Conservation (phyloP, 257 asterid genomes). For the Solanum lycopersicoides region DNA sequence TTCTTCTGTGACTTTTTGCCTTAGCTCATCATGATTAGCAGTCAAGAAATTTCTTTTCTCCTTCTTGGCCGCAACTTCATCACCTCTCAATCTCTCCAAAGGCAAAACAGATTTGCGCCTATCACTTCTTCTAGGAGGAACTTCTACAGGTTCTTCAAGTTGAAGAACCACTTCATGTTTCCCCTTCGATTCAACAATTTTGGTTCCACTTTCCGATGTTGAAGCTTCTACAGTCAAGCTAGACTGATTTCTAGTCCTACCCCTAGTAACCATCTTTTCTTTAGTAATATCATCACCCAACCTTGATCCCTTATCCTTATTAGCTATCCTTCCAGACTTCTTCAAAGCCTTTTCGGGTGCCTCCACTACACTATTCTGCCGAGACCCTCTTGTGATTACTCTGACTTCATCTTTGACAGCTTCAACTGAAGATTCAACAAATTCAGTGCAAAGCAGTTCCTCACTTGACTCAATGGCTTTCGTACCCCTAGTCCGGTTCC, state of each 20-base stretch:
- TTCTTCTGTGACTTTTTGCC: background rate
- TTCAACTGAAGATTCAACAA: conserved; percentile 3
- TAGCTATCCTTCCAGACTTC: conserved; percentile 4
- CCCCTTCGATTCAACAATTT: background rate
- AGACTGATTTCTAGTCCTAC: background rate
- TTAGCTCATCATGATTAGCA: background rate
- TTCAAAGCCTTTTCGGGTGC: conserved; percentile 3
- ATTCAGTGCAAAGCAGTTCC: background rate
- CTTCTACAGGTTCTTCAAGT: background rate
- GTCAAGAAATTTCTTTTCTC: background rate
- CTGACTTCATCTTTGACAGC: conserved; percentile 9
- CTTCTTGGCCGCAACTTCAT: background rate
- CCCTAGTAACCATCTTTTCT: background rate
- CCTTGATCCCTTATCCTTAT: background rate
- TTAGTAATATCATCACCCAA: background rate
- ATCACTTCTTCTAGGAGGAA: background rate
- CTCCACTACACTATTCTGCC: conserved; percentile 12
- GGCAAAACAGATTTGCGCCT: background rate
- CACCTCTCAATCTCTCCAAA: background rate
- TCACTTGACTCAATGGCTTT: background rate
- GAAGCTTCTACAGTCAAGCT: background rate
- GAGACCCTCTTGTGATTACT: conserved; percentile 9
- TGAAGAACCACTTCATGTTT: background rate
- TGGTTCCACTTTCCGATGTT: background rate
- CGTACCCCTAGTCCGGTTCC: conserved; percentile 13